Evolutionary conservation across 1,284 basidiomycete genomes (phyloP).

Genomic region (Vanrija humicola): DNA sequence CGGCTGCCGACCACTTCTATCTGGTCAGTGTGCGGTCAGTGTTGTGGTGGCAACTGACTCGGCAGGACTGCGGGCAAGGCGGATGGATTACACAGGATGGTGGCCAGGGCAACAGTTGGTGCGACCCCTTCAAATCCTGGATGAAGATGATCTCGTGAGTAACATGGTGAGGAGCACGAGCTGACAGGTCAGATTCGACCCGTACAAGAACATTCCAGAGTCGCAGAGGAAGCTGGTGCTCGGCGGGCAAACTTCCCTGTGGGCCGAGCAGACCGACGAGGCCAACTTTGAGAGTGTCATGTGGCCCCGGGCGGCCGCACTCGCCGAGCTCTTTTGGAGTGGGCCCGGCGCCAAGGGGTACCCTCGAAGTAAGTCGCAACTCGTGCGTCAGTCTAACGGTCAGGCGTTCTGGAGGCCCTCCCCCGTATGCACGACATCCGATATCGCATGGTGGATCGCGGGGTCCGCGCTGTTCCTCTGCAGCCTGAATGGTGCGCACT

Average conservation of each 20-base stretch:
- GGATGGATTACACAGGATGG: slow-evolving; percentile 62
- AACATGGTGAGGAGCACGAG: no score
- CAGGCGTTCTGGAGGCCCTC: slow-evolving; percentile 59
- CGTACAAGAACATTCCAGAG: slow-evolving; percentile 57
- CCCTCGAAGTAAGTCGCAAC: slow-evolving; percentile 19
- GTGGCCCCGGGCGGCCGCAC: slow-evolving; percentile 74
- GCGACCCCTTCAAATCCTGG: slow-evolving; percentile 73
- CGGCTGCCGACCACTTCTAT: slow-evolving; percentile 70
- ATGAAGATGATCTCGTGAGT: slow-evolving; percentile 53
- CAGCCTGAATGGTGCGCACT: slow-evolving; percentile 80
- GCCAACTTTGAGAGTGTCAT: slow-evolving; percentile 66
- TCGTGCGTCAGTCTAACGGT: slow-evolving; percentile 13
- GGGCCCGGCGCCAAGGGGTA: slow-evolving; percentile 51
- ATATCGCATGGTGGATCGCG: slow-evolving; percentile 65
- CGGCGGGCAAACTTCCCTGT: slow-evolving; percentile 65
- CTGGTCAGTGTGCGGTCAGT: slow-evolving; percentile 50
- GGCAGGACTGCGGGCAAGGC: slow-evolving; percentile 69
- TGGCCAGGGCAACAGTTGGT: slow-evolving; percentile 54
- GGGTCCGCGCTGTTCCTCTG: slow-evolving; percentile 63
- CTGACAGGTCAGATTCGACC: slow-evolving; percentile 56
- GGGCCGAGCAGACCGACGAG: slow-evolving; percentile 71
- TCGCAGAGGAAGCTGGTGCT: slow-evolving; percentile 58
- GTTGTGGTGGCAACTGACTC: no score
- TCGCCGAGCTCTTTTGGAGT: slow-evolving; percentile 81
- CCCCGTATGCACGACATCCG: slow-evolving; percentile 70